Evolutionary conservation across 805 yeast genomes (phyloP).

Genomic region (Suhomyces sp.): DNA sequence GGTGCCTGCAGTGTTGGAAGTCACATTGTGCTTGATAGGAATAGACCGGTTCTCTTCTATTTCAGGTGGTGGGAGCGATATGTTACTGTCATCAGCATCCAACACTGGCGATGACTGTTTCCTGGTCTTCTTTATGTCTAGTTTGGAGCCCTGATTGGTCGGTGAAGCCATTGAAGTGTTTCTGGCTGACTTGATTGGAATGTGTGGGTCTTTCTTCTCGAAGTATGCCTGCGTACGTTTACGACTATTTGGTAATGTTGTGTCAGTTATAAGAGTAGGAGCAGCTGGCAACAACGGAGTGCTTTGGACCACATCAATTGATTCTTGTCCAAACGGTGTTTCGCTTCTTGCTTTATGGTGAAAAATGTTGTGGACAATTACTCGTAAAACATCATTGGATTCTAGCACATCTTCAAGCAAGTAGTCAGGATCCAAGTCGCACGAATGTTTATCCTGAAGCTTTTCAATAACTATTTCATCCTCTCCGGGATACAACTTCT

Average conservation of each 20-base stretch:
- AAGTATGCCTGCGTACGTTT: slow-evolving; percentile 22
- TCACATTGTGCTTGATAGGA: slow-evolving; percentile 18
- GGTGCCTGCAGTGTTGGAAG: not conserved
- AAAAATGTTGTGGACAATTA: slow-evolving; percentile 30
- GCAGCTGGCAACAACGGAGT: slow-evolving; percentile 18
- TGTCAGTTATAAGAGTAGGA: slow-evolving; percentile 15
- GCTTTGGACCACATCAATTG: slow-evolving; percentile 7
- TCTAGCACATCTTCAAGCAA: slow-evolving; percentile 58
- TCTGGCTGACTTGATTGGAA: slow-evolving; percentile 18
- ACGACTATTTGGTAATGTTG: slow-evolving; percentile 11
- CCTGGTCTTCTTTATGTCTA: not conserved
- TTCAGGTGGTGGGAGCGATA: slow-evolving; percentile 39
- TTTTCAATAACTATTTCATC: slow-evolving; percentile 53
- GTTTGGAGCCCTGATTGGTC: slow-evolving; percentile 3
- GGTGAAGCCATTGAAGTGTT: not conserved
- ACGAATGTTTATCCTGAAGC: slow-evolving; percentile 62
- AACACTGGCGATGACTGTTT: slow-evolving; percentile 2
- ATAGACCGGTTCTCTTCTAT: slow-evolving; percentile 16
- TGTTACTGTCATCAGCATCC: slow-evolving; percentile 17
- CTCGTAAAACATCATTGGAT: slow-evolving; percentile 34
- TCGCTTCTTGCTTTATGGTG: not conserved
- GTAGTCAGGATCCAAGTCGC: slow-evolving; percentile 81
- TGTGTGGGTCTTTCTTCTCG: slow-evolving; percentile 19
- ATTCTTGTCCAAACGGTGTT: slow-evolving; percentile 1
- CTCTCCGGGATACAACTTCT: slow-evolving; percentile 63